Evolutionary conservation across 495 filamentous ascomycete genomes (phyloP).

Genomic region (Baudoinia panamericana): DNA sequence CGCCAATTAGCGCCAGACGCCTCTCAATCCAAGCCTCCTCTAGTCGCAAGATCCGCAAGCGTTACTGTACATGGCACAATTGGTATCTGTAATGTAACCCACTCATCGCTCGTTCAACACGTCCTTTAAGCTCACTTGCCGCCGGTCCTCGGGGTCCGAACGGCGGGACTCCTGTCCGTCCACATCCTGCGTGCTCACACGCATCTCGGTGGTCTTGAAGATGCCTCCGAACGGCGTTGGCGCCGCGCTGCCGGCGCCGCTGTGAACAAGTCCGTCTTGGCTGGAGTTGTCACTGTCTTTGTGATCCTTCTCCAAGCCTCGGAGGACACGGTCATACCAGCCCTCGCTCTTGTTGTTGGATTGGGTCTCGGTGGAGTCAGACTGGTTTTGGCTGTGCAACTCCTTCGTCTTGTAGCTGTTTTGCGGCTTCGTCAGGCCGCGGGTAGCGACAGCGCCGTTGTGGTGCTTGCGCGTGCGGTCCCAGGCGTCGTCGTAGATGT

Average conservation of each 20-base stretch:
- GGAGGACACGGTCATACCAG: no score
- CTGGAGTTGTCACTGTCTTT: background rate
- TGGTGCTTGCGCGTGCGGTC: no score
- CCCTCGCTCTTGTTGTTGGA: no score
- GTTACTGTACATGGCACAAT: no score
- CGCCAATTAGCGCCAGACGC: no score
- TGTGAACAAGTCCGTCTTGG: background rate
- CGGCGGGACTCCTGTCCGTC: no score
- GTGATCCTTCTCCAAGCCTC: no score
- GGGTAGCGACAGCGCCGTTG: background rate
- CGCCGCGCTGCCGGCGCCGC: background rate
- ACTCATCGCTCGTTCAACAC: background rate
- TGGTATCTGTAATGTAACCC: no score
- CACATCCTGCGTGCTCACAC: constrained; percentile 1
- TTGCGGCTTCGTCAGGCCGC: background rate
- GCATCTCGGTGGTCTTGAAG: constrained; percentile 12
- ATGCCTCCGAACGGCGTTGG: background rate
- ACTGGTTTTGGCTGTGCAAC: background rate
- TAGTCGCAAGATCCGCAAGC: no score
- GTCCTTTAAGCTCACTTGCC: background rate
- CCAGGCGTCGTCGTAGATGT: no score
- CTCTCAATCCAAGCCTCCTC: no score
- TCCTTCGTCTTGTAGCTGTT: background rate
- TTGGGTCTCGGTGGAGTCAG: no score
- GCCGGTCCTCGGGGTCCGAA: background rate